Evolutionary conservation across 257 asterid genomes (phyloP).

Genomic region (Solanum ossicruentum): DNA sequence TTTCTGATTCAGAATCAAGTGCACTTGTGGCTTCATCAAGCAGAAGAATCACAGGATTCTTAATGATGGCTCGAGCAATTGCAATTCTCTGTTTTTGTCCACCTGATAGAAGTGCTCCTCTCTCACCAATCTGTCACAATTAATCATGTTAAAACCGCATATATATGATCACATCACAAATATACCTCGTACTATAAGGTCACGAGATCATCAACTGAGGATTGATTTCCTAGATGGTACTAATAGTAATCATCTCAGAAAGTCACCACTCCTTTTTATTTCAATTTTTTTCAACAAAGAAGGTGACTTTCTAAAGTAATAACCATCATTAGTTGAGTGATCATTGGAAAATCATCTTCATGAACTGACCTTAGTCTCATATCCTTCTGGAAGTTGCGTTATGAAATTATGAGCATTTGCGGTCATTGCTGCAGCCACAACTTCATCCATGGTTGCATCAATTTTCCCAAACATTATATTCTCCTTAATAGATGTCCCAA

Average conservation of each 20-base stretch:
- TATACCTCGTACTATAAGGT: not conserved
- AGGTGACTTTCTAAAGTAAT: no score
- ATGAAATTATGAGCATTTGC: slow-evolving; percentile 84
- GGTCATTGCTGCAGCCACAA: slow-evolving; percentile 66
- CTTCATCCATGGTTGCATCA: slow-evolving; percentile 63
- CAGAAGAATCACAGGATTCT: slow-evolving; percentile 68
- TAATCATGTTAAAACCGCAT: not conserved
- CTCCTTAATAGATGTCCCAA: slow-evolving; percentile 66
- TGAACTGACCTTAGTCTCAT: slow-evolving; percentile 58
- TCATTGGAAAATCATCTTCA: no score
- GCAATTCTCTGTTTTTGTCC: slow-evolving; percentile 93
- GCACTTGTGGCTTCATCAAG: slow-evolving; percentile 96
- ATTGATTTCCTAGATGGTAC: no score
- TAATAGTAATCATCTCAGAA: no score
- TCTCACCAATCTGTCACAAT: slow-evolving; percentile 52
- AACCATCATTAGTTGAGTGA: no score
- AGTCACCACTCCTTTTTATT: no score
- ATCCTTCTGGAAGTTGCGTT: slow-evolving; percentile 69
- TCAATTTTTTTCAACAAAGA: no score
- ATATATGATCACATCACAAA: not conserved
- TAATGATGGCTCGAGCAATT: slow-evolving; percentile 67
- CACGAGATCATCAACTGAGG: slow-evolving; percentile 1
- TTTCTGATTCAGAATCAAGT: slow-evolving; percentile 80
- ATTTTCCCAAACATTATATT: slow-evolving; percentile 67
- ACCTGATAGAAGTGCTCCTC: slow-evolving; percentile 75